Evolutionary conservation across 2,329 filamentous ascomycete genomes (phyloP), one percentile per base, ranked within the genome.

Genomic region (Fusarium dlaminii): DNA sequence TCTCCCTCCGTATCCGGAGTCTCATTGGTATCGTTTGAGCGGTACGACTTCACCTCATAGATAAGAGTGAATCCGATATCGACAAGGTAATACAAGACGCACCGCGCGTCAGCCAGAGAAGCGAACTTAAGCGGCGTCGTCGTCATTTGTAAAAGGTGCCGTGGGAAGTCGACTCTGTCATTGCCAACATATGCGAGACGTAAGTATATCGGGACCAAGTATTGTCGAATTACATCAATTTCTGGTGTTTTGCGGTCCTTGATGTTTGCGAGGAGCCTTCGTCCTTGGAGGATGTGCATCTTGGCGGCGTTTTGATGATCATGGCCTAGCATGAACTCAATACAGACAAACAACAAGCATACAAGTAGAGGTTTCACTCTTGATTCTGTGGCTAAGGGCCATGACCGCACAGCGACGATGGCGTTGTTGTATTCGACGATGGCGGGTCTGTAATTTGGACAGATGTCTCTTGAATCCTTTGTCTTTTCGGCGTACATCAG

Each of bases 281-380:
- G n/a, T 9, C 48, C 58, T 13, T 61, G 58, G 0, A 55, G 13
- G 1, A 61, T 40, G 3, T 61, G 58, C 58, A 61, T 61, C 5
- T 18, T 55, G 8, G 58, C 58, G 0, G 49, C 46, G 13, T 42
- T 55, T 5, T 61, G 46, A 11, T 42, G 46, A 17, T n/a, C 18
- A 5, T 40, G 29, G 2, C 58, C 58, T 8, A 61, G 36, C 36
- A 61, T 34, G 17, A 40, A 42, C 29, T 70, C 67, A 12, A 68
- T 54, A 13, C 64, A 63, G 14, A 70, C 49, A 20, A 68, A 70
- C 1, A 70, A 30, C 1, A 62, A 37, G 15, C 58, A 61, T 22
- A 61, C 58, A 2, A 61, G 46, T 6, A 61, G 32, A 5, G 58
- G 58, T 3, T 61, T 61, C n/a, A 55, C 46, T 32, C 29, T 54